Evolutionary conservation across 495 filamentous ascomycete genomes (phyloP).

Genomic region (Corynascus novoguineensis): DNA sequence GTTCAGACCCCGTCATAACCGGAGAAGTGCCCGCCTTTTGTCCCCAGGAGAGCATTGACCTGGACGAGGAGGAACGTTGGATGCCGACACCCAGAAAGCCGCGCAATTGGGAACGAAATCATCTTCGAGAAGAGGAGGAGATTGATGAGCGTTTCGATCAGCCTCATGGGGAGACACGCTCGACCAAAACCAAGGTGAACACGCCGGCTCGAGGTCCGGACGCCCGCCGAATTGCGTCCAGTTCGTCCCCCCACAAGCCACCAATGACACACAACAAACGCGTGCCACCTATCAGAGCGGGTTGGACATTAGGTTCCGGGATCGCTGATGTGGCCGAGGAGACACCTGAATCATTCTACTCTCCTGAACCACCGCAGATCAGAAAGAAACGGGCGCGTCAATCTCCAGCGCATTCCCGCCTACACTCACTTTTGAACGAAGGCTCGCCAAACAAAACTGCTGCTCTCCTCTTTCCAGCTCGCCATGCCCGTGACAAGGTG

Average conservation of each 20-base stretch:
- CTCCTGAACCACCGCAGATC: neutral
- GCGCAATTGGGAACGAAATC: slow-evolving; percentile 1
- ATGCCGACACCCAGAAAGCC: slow-evolving; percentile 61
- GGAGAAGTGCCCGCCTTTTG: slow-evolving; percentile 29
- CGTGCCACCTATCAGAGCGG: neutral
- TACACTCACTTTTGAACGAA: slow-evolving; percentile 17
- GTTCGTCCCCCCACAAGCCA: neutral
- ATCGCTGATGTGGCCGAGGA: slow-evolving; percentile 25
- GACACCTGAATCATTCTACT: neutral
- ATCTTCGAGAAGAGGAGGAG: slow-evolving; percentile 1
- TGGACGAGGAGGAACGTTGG: slow-evolving; percentile 56
- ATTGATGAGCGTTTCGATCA: neutral
- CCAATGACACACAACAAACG: neutral
- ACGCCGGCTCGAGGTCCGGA: neutral
- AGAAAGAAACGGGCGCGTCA: neutral
- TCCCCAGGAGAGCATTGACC: slow-evolving; percentile 59
- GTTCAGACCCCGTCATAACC: slow-evolving; percentile 34
- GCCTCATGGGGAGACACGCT: neutral
- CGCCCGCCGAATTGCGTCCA: neutral
- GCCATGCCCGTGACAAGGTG: neutral
- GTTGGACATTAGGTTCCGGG: slow-evolving; percentile 11
- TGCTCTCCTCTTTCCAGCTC: neutral
- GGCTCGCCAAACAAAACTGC: neutral
- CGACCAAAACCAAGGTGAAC: neutral
- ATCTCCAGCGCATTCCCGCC: neutral